Conservation (phyloP, 331 rosid genomes). For the Acacia concinna region DNA sequence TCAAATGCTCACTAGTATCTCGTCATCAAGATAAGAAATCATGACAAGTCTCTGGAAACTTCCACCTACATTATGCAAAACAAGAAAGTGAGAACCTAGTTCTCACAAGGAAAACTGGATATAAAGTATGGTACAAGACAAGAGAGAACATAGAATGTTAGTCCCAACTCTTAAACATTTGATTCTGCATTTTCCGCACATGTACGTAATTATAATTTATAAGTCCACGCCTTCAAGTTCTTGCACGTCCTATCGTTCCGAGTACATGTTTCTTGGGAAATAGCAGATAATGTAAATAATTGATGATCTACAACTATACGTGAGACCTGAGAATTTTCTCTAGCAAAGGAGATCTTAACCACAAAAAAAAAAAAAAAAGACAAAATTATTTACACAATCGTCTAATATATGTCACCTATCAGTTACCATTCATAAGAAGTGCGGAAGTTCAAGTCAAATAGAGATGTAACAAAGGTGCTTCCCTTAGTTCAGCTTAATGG, state of each 20-base stretch:
- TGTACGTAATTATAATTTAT: background rate
- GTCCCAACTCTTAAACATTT: background rate
- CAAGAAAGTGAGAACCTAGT: constrained; percentile 29
- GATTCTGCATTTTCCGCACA: constrained; percentile 9
- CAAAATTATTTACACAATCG: background rate
- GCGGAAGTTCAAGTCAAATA: constrained; percentile 9
- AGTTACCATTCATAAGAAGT: background rate
- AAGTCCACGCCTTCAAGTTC: constrained; percentile 14
- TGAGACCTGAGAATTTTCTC: background rate
- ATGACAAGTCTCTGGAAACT: constrained; percentile 74
- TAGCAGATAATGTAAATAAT: constrained; percentile 7
- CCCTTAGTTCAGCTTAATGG: constrained; percentile 13
- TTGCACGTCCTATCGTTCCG: background rate
- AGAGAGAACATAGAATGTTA: background rate
- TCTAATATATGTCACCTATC: background rate
- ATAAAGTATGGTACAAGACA: background rate
- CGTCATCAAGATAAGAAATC: constrained; percentile 96
- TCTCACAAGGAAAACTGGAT: constrained; percentile 3
- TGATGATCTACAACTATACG: background rate
- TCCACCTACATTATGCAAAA: constrained; percentile 62
- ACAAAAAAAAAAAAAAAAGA: too few relatives aligned
- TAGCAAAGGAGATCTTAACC: background rate
- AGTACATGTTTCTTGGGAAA: constrained; percentile 2
- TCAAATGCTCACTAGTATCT: constrained; percentile 78
- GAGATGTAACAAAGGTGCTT: constrained; percentile 11